Evolutionary conservation across 2,329 filamentous ascomycete genomes (phyloP).

Genomic region (Aspergillus pseudoterreus): DNA sequence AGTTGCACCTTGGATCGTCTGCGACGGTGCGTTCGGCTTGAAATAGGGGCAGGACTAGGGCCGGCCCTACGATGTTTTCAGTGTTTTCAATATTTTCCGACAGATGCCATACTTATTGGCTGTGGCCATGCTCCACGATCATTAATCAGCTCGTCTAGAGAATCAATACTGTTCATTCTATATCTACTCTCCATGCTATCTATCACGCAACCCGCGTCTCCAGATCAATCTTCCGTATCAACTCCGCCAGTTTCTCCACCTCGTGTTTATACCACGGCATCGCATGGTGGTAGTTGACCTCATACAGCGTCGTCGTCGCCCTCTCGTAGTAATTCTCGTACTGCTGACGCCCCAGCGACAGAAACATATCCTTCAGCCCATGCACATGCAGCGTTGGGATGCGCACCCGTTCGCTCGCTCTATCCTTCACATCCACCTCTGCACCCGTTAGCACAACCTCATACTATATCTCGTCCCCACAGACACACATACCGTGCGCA

Average conservation of each 20-base stretch:
- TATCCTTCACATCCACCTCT: neutral
- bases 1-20: neutral
- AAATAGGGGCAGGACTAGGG: neutral
- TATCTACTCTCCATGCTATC: neutral
- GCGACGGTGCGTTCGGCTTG: too few species aligned
- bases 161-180: too few species aligned
- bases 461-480: neutral
- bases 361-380: conserved; percentile 16
- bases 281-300: conserved; percentile 22
- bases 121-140: neutral
- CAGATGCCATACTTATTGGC: neutral
- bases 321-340: conserved; percentile 12
- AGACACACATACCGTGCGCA: conserved; percentile 7
- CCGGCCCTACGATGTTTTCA: conserved; percentile 6
- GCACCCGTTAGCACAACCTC: neutral
- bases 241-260: conserved; percentile 12
- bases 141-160: too few species aligned
- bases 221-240: conserved; percentile 12
- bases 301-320: conserved; percentile 8
- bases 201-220: neutral
- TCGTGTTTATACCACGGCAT: conserved; percentile 22
- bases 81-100: conserved; percentile 3
- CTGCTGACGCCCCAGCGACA: conserved; percentile 15
- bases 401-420: neutral
- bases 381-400: conserved; percentile 21